phyloP scores from a whole-genome alignment of 2,329 filamentous ascomycete species.

The Graphium sp. region DNA sequence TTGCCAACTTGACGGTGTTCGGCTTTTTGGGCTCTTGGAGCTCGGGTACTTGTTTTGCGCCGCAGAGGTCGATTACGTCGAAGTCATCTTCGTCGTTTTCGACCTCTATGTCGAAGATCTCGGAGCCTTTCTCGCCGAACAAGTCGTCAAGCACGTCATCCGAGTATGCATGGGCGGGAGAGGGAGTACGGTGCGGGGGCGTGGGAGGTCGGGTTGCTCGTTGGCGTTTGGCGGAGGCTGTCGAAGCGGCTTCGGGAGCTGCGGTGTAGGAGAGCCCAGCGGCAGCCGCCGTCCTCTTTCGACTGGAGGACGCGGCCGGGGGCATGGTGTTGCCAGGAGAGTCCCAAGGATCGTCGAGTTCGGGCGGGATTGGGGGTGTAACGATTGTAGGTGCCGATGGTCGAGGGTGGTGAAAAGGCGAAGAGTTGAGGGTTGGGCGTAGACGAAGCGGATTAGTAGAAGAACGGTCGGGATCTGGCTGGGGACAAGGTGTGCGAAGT shows the following conservation, averaged over 20 bases:
- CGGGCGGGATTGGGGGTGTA: not conserved
- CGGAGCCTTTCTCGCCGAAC: no score
- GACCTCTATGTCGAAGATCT: slow-evolving; percentile 8
- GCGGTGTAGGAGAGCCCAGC: slow-evolving; percentile 1
- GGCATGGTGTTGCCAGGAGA: not conserved
- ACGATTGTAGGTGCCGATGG: not conserved
- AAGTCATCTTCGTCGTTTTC: slow-evolving; percentile 11
- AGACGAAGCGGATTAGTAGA: not conserved
- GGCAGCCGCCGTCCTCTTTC: slow-evolving; percentile 1
- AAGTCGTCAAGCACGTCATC: slow-evolving; percentile 12
- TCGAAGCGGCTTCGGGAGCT: slow-evolving; percentile 6
- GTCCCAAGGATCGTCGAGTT: not conserved
- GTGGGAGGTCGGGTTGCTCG: slow-evolving; percentile 2
- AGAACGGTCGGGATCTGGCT: not conserved
- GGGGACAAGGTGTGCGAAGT: no score
- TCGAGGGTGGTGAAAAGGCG: not conserved
- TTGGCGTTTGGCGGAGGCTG: slow-evolving; percentile 5
- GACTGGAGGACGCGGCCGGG: slow-evolving; percentile 2
- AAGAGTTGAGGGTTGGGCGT: not conserved
- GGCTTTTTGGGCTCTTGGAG: slow-evolving; percentile 24
- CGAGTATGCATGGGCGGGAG: slow-evolving; percentile 1
- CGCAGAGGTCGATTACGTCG: slow-evolving; percentile 22
- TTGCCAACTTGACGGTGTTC: slow-evolving; percentile 31
- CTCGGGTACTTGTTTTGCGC: slow-evolving; percentile 23
- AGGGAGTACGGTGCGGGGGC: not conserved